phyloP scores from a whole-genome alignment of 2,329 filamentous ascomycete species.

The Torrubiella hemipterigena region DNA sequence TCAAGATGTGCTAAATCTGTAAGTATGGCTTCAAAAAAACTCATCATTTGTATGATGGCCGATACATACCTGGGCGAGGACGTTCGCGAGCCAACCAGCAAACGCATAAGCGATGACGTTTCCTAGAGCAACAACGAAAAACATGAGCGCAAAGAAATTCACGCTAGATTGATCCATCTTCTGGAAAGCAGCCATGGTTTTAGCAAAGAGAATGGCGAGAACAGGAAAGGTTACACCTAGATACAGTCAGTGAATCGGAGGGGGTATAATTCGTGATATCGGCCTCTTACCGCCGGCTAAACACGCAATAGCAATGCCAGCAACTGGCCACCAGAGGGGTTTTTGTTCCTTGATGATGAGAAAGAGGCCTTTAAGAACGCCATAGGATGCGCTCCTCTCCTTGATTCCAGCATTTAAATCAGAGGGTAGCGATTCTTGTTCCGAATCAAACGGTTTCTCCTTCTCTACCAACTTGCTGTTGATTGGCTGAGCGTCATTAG shows the following conservation, averaged over 20 bases:
- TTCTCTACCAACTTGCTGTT: too few relatives aligned
- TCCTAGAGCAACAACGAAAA: slow-evolving; percentile 38
- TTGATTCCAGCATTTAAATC: slow-evolving; percentile 15
- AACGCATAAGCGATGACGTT: slow-evolving; percentile 30
- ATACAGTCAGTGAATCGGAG: too few relatives aligned
- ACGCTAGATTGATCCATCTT: slow-evolving; percentile 18
- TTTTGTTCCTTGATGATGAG: slow-evolving; percentile 42
- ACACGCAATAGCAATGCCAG: slow-evolving; percentile 11
- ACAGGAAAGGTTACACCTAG: slow-evolving; percentile 25
- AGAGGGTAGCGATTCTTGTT: slow-evolving; percentile 16
- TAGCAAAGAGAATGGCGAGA: slow-evolving; percentile 25
- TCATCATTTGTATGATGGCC: not conserved
- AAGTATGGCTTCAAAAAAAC: slow-evolving; percentile 3
- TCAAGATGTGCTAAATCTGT: slow-evolving; percentile 16
- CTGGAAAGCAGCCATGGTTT: slow-evolving; percentile 25
- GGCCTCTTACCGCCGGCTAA: slow-evolving; percentile 18
- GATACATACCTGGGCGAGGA: slow-evolving; percentile 21
- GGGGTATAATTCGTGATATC: too few relatives aligned
- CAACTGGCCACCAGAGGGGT: slow-evolving; percentile 12
- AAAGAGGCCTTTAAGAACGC: slow-evolving; percentile 45
- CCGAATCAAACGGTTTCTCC: slow-evolving; percentile 1
- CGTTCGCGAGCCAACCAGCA: slow-evolving; percentile 23
- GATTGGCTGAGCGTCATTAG: not conserved
- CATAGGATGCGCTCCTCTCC: too few relatives aligned
- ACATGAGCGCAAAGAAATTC: slow-evolving; percentile 45